Evolutionary conservation across 805 yeast genomes (phyloP).

Genomic region (Teunomyces pallodes): DNA sequence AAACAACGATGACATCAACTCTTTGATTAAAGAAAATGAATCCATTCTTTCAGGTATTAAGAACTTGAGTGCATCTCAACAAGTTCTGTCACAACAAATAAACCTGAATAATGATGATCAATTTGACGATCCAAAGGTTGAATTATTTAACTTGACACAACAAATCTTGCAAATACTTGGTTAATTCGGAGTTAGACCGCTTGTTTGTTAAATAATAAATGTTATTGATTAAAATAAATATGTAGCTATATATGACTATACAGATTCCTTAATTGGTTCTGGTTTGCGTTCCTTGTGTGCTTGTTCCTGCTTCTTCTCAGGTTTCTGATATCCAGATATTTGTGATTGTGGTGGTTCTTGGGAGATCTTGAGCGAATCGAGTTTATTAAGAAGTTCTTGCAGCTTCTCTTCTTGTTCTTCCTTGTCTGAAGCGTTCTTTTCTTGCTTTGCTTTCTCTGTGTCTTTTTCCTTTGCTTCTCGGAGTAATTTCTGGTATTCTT

Average conservation of each 20-base stretch:
- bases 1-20: constrained; percentile 61
- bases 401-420: constrained; percentile 10
- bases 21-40: constrained; percentile 53
- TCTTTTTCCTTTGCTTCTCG: constrained; percentile 10
- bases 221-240: constrained; percentile 1
- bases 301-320: neutral
- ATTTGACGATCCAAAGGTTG: constrained; percentile 61
- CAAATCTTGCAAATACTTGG: constrained; percentile 59
- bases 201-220: neutral
- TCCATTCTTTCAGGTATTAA: constrained; percentile 55
- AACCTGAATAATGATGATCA: constrained; percentile 26
- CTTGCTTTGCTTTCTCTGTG: neutral
- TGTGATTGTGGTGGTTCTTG: neutral
- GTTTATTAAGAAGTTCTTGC: neutral
- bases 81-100: constrained; percentile 26
- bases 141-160: constrained; percentile 63
- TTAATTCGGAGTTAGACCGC: constrained; percentile 10
- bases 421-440: neutral
- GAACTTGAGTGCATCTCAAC: constrained; percentile 42
- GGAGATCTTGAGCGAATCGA: neutral
- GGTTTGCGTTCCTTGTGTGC: neutral
- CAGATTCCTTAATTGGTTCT: neutral
- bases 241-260: neutral
- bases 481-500: constrained; percentile 25
- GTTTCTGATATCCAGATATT: neutral